Base-by-base conservation (phyloP, 257 asterid species). In the Echium plantagineum region DNA sequence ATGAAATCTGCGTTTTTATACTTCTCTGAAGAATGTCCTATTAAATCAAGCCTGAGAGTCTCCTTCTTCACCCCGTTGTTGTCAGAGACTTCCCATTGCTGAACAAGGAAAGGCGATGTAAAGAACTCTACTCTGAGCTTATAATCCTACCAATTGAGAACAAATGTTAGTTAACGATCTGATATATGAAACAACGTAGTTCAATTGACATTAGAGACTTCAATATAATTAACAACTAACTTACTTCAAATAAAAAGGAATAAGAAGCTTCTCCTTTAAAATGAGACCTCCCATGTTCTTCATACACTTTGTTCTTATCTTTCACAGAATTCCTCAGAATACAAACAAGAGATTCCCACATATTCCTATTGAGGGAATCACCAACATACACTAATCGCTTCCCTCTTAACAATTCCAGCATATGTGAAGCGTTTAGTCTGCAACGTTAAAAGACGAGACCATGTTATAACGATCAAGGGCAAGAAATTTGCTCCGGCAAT, bases 261-360 rank as follows among this genome's bases (percentile, higher is more conserved):
- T 78, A 83, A 6, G 85, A 81, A 70, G 86, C 80, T 67, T 81
- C 85, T 16, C 65, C 46, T 18, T 90, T 78, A 67, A 83, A 85
- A 66, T 72, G 74, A 62, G 75, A 77, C 59, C 79, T 78, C 51
- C 94, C 91, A 17, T 63, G 68, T 67, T 66, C 82, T 72, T 83
- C 95, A 30, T 76, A 86, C 42, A 86, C 94, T 62, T 80, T 86
- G 20, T 31, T 76, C 59, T 76, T 65, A 71, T 86, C 75, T 66
- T 77, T 78, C 1, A 78, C 81, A 10, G 84, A 74, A 73, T 78
- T 86, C 62, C 32, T 83, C n/a, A 86, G 75, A 58, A 81, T 80
- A 73, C 95, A 86, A 55, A 86, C 69, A 31, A 86, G 87, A 64
- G 95, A 86, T 66, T 86, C 95, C 95, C 95, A 86, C 95, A 83